These are phyloP conservation scores for Brachypodium distachyon DNA, from an alignment of 202 grass and related monocot genomes.

Conservation along the genomic window DNA sequence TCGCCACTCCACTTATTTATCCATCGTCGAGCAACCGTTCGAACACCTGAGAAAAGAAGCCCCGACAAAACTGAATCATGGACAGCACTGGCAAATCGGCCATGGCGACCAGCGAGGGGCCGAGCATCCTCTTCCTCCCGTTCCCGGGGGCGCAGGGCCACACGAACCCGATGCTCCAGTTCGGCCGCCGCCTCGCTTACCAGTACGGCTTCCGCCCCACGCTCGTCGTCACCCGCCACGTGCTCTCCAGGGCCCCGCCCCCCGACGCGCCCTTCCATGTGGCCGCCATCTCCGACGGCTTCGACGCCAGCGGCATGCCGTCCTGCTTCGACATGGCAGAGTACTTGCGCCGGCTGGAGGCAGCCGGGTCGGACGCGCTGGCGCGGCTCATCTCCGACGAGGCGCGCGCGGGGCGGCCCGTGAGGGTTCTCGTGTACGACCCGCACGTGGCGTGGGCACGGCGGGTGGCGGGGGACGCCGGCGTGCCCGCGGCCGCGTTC, in stretches of 20 bases:
- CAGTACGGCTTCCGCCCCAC: constrained; percentile 7
- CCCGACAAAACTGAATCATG: neutral
- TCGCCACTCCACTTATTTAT: too few relatives aligned
- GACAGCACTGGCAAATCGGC: neutral
- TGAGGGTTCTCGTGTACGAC: constrained; percentile 40
- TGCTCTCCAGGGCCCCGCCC: neutral
- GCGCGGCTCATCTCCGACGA: constrained; percentile 7
- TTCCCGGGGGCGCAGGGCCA: constrained; percentile 33
- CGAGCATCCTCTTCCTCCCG: constrained; percentile 18
- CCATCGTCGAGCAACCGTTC: too few relatives aligned
- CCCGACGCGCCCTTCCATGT: neutral
- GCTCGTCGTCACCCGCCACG: constrained; percentile 18
- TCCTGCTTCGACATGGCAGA: neutral
- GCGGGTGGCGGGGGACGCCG: neutral
- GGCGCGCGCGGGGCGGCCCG: neutral
- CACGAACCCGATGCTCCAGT: constrained; percentile 43
- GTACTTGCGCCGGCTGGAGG: neutral
- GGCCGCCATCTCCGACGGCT: constrained; percentile 40
- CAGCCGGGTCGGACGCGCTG: constrained; percentile 10
- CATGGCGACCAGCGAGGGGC: too few relatives aligned
- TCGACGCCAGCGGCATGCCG: constrained; percentile 5
- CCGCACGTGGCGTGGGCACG: constrained; percentile 18
- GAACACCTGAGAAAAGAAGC: neutral
- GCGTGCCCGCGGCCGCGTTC: constrained; percentile 24
- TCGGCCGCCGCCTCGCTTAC: constrained; percentile 6